phyloP scores from a whole-genome alignment of 2,329 filamentous ascomycete species.

The Exophiala calicioides region DNA sequence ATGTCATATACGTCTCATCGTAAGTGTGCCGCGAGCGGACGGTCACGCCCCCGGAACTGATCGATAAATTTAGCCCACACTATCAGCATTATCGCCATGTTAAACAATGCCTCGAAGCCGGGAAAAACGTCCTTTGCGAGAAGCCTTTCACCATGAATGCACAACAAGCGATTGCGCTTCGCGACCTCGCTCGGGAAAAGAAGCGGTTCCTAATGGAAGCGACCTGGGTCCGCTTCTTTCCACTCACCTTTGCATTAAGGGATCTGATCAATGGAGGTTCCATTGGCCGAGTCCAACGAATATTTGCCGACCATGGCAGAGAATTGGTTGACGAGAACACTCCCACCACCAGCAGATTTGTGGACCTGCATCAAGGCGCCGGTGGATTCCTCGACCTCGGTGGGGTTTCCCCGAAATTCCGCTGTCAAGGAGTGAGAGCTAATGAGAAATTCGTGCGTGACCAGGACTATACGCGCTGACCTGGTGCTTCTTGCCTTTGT shows the following conservation, averaged over 20 bases:
- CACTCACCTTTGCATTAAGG: conserved; percentile 70
- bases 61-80: too few species aligned
- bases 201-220: conserved; percentile 77
- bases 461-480: too few species aligned
- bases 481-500: too few species aligned
- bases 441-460: too few species aligned
- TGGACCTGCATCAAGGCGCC: conserved; percentile 79
- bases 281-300: conserved; percentile 58
- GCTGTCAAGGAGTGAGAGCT: too few species aligned
- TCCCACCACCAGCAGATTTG: conserved; percentile 46
- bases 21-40: neutral
- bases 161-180: conserved; percentile 70
- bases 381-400: conserved; percentile 81
- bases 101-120: conserved; percentile 80
- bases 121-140: conserved; percentile 87
- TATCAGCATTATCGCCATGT: conserved; percentile 92
- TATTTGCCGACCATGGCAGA: conserved; percentile 53
- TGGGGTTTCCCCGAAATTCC: too few species aligned
- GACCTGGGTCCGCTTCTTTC: conserved; percentile 80
- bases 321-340: conserved; percentile 19
- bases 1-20: neutral
- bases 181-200: conserved; percentile 70
- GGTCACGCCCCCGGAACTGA: too few species aligned
- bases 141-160: conserved; percentile 88
- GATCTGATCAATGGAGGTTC: conserved; percentile 50